phyloP scores from a whole-genome alignment of 345 rosid species.

The Erucastrum elatum region DNA sequence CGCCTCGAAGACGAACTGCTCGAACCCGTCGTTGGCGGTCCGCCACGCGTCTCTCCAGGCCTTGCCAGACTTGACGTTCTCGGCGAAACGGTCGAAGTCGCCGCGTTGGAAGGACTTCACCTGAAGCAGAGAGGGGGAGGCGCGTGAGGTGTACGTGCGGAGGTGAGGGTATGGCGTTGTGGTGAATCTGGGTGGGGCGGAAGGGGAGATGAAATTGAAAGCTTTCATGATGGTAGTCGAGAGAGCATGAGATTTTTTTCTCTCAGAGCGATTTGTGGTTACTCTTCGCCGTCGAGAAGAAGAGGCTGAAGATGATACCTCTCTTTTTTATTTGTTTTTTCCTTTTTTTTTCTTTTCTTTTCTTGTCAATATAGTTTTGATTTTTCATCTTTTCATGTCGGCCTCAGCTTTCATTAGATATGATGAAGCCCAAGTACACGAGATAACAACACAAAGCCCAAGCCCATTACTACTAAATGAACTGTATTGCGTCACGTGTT shows the following conservation, averaged over 20 bases:
- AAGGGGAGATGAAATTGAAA: constrained; percentile 30
- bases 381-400: no score
- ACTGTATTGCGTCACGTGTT: no score
- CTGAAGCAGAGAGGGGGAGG: constrained; percentile 14
- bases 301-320: neutral
- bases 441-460: no score
- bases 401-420: no score
- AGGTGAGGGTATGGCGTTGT: constrained; percentile 20
- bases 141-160: constrained; percentile 29
- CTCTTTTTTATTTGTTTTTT: neutral
- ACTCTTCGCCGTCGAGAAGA: constrained; percentile 17
- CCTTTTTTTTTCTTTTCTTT: neutral
- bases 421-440: no score
- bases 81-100: constrained; percentile 65
- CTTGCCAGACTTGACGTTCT: constrained; percentile 58
- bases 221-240: constrained; percentile 26
- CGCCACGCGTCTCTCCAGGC: constrained; percentile 82
- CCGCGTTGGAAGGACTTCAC: constrained; percentile 54
- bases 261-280: neutral
- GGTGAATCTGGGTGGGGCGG: constrained; percentile 32
- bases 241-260: constrained; percentile 24
- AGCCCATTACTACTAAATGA: no score
- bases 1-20: constrained; percentile 75
- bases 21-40: constrained; percentile 79
- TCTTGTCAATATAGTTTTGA: no score